Base-by-base conservation (phyloP, 495 filamentous ascomycete species). In the Neurospora sp. region DNA sequence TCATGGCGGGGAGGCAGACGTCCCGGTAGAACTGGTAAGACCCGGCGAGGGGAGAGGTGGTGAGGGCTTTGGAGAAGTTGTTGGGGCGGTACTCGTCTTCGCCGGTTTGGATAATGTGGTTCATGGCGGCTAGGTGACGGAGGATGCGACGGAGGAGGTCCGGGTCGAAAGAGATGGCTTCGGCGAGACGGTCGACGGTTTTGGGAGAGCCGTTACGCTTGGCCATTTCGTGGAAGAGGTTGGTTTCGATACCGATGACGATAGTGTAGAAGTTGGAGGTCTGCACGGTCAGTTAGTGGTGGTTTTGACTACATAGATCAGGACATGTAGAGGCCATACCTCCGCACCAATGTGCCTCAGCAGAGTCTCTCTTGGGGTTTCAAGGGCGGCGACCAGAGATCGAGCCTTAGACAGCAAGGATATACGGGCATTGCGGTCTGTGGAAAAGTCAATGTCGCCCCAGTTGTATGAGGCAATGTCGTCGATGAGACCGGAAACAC, bases 121-220 rank as follows among this genome's bases (percentile, higher is more conserved):
- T 85, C 83, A 87, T 86, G 70, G 87, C 84, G 12, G 81, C 82
- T 0, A 89, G 73, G 69, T 89, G 87, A 73, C 83, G 84, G 72
- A 89, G 75, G 39, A 87, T 76, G 8, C 84, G 83, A 5, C 77
- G 20, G 18, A 79, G 73, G 14, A 69, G 23, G 18, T 72, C 60
- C 16, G 73, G 18, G 31, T 77, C 74, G 38, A 78, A 73, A 23
- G 69, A 72, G 1, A 78, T 18, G 5, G 40, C 70, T 12, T 23
- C 7, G 3, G 78, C 72, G 3, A 79, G 39, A 12, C 72, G 74
- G 11, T 10, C n/a, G 7, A 39, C 74, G 18, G 71, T 74, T 71
- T 76, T 79, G 6, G 78, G 60, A n/a, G 39, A 38, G 16, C 72
- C 74, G 11, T 44, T 46, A 18, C 76, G 27, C n/a, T 71, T 71